Base-by-base conservation (phyloP, 192 early-diverging fungal species). In the Phycomyces blakesleeanus region DNA sequence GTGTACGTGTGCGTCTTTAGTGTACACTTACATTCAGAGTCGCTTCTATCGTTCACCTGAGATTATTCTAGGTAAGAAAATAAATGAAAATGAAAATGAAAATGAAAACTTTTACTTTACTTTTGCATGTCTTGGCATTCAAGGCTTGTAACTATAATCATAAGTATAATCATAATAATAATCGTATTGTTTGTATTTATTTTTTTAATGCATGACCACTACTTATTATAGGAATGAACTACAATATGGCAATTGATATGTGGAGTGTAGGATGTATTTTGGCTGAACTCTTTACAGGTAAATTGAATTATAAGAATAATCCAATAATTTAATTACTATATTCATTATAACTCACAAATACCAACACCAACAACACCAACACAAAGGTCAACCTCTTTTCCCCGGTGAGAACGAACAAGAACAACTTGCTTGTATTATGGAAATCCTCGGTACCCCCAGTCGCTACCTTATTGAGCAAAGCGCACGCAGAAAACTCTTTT, bases 391-490 rank as follows among this genome's bases (percentile, higher is more conserved):
- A 63, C 96, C 96, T 26, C 72, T 98, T 29, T 98, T 98, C 66
- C 95, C 96, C 8, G 96, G 96, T 22, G 96, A 98, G 71, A 96
- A 96, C 70, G 96, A 98, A 72, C 88, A 92, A 61, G 95, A 98
- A 62, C 96, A 98, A 71, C 76, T 98, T 42, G 80, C 90, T 11
- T 93, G 93, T 73, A 96, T 98, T 50, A 93, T 98, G 87, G 95
- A 98, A 75, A 79, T 96, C 20, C 82, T 87, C 49, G 95, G 94
- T 14, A 74, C 90, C 14, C 96, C 96, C 24, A 82, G 83, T 0
- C 63, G 76, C 21, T 82, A 82, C 51, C 69, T 98, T 24, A 64
- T 98, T 16, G 89, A 92, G 26, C 78, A 82, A 37, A 92, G 91
- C 34, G 80, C 83, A 42, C 82, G 96, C 51, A 87, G 88, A 38